Base-by-base conservation (phyloP, 805 yeast genomes). In the Kuraishia floccosa region DNA sequence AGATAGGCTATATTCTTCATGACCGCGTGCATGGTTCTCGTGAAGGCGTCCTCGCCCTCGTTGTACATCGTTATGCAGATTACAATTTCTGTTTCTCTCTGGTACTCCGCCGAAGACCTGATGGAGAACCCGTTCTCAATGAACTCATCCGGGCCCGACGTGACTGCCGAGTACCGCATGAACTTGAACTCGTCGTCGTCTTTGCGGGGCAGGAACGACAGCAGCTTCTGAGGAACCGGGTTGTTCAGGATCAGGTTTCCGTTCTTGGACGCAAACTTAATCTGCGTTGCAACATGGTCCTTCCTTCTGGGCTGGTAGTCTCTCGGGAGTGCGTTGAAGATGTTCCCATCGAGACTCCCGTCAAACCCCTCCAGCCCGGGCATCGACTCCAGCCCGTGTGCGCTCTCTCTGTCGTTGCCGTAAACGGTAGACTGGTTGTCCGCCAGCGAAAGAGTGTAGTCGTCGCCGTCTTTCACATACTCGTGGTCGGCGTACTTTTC, bases 111-210 rank as follows among this genome's bases (percentile, higher is more conserved):
- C 6, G 94, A 81, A n/a, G n/a, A n/a, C 43, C 98, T 70, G 30
- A 91, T 59, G 2, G 87, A 76, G 55, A 87, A 91, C 0, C 97
- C 97, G 29, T 71, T 72, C 3, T 60, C 64, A 12, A 72, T 71
- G 49, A 83, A 91, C 22, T 81, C 79, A 54, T 87, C 91, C 2
- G 98, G 95, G 34, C 81, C 87, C 1, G 93, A 68, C 1, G 99
- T 91, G 48, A 94, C 87, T 0, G 98, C 99, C 0, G 97, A 84
- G 54, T 91, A 91, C 41, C 96, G 76, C 96, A 91, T 87, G 56
- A 84, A 84, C 11, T 91, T 77, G 51, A 85, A 91, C 54, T 91
- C 99, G 34, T 91, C 95, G 39, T 79, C 77, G 40, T 84, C 94
- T 29, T 91, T 73, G 43, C 85, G 66, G 4, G 96, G 94, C 33